Base-by-base conservation (phyloP, 139 green algal species). In the Picochlorum costavermella region DNA sequence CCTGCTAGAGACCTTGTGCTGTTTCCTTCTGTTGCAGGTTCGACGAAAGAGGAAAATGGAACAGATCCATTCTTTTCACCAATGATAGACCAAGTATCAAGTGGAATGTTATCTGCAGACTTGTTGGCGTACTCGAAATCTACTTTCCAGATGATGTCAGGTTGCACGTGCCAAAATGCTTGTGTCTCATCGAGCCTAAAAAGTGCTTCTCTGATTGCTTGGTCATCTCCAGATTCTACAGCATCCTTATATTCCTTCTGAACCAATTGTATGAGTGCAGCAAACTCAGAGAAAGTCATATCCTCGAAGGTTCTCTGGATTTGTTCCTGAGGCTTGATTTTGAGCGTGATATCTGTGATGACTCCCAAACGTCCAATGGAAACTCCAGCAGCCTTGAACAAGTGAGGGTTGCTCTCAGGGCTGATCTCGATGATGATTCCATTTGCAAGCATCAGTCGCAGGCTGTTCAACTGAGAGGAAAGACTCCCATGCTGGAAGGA, bases 401-500 rank as follows among this genome's bases (percentile, higher is more conserved):
- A 68, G 62, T 87, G 75, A 28, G 75, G 78, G 69, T 93, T 63
- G 16, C 53, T 74, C 12, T 75, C 67, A 13, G 72, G 50, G 0
- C 75, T 81, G 53, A 92, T 74, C 5, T 74, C 64, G n/a, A 64
- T 49, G 29, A 87, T 16, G 0, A 76, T 88, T 30, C 89, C 87
- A 74, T 96, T 89, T 5, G 83, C 84, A 20, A 90, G 61, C 30
- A 91, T 77, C 56, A 92, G 50, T 16, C 73, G 64, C 9, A 91
- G 59, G 6, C 51, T 69, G 2, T 29, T 43, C 53, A 92, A 77
- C 78, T 92, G 84, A 30, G 80, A 67, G 29, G 78, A 88, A 1
- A 95, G 74, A 11, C 64, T 76, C 20, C 74, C 78, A 10, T 81
- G 71, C 26, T 61, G 51, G 29, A 95, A 57, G 67, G 69, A 84